A percentile compares a stretch with the other conserved stretches of the same genome.
phyloP scores from a whole-genome alignment of 2,329 filamentous ascomycete species.

The Periconia sp. region DNA sequence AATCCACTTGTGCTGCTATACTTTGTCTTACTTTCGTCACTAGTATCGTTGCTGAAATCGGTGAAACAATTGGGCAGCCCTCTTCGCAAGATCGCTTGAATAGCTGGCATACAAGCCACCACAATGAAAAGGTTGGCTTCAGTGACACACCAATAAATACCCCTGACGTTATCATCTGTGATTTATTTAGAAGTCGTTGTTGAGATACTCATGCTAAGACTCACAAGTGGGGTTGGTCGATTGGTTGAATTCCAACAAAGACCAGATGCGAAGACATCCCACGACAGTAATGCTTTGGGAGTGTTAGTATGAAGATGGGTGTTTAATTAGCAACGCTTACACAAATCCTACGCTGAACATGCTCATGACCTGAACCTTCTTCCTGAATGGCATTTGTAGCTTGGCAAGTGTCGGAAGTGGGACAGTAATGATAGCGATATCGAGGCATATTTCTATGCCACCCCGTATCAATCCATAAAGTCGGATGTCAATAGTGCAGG shows the following conservation, averaged over 20 bases:
- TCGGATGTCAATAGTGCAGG: constrained; percentile 40
- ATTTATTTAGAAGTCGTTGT: not conserved
- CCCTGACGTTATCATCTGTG: constrained; percentile 27
- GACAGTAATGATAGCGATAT: constrained; percentile 25
- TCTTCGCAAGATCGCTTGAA: constrained; percentile 23
- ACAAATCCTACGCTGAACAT: constrained; percentile 31
- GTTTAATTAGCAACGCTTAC: not conserved
- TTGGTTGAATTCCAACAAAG: constrained; percentile 21
- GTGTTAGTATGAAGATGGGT: not conserved
- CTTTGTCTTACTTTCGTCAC: constrained; percentile 15
- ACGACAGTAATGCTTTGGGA: constrained; percentile 20
- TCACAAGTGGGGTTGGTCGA: constrained; percentile 26
- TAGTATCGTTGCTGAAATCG: constrained; percentile 5
- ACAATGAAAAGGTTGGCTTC: constrained; percentile 30
- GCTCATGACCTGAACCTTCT: constrained; percentile 30
- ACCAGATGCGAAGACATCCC: constrained; percentile 22
- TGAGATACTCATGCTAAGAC: constrained; percentile 3
- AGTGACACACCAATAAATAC: constrained; percentile 27
- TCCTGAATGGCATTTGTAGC: constrained; percentile 26
- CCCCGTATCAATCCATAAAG: constrained; percentile 42
- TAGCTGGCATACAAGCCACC: constrained; percentile 32
- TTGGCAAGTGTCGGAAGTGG: constrained; percentile 24
- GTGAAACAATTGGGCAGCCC: constrained; percentile 8
- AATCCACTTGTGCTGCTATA: constrained; percentile 16
- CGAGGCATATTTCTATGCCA: constrained; percentile 27